These are phyloP conservation scores for Colletotrichum coccodes DNA, from an alignment of 2,329 filamentous ascomycete genomes.

Conservation along the genomic window DNA sequence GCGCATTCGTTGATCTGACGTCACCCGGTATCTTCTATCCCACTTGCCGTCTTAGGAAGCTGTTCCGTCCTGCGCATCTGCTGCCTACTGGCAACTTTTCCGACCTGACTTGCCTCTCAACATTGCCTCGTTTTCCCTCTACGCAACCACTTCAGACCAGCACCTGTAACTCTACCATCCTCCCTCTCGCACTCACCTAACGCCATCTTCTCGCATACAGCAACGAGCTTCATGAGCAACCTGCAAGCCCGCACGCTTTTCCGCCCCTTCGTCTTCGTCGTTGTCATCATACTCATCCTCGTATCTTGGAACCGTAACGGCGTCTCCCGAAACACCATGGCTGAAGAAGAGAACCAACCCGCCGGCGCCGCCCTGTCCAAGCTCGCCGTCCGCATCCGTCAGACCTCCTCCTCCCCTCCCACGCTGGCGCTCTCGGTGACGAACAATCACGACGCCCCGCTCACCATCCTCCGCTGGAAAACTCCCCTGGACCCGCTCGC, in stretches of 20 bases:
- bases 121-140: neutral
- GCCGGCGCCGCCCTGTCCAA: slow-evolving; percentile 24
- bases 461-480: slow-evolving; percentile 55
- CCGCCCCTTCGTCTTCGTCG: slow-evolving; percentile 11
- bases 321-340: slow-evolving; percentile 20
- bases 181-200: neutral
- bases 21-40: slow-evolving; percentile 11
- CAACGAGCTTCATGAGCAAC: slow-evolving; percentile 9
- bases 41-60: slow-evolving; percentile 9
- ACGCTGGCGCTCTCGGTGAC: slow-evolving; percentile 49
- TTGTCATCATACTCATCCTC: slow-evolving; percentile 17
- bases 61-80: neutral
- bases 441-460: slow-evolving; percentile 48
- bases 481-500: slow-evolving; percentile 57
- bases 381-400: slow-evolving; percentile 46
- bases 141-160: neutral
- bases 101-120: neutral
- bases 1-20: slow-evolving; percentile 11
- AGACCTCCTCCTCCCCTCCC: slow-evolving; percentile 46
- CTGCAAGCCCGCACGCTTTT: neutral
- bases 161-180: neutral
- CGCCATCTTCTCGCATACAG: neutral
- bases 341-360: slow-evolving; percentile 1
- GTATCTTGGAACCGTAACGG: slow-evolving; percentile 6
- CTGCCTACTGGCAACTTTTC: neutral